A percentile compares a stretch with the other conserved stretches of the same genome.
Conservation (phyloP, 495 filamentous ascomycete species). For the Neurospora sp. region DNA sequence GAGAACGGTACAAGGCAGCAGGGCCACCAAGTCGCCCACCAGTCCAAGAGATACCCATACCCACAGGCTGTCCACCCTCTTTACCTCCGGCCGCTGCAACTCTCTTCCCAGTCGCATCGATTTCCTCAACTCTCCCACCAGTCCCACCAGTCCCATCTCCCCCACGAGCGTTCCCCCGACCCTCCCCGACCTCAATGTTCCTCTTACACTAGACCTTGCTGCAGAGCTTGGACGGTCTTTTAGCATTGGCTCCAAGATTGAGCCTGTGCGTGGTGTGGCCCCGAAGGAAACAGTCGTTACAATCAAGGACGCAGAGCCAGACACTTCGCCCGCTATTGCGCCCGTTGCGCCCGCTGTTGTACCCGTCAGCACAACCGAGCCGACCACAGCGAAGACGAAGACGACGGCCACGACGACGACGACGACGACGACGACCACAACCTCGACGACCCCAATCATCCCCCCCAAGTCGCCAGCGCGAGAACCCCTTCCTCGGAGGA, state of each 20-base stretch:
- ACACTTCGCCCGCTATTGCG: constrained; percentile 5
- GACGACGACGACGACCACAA: constrained; percentile 18
- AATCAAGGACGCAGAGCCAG: constrained; percentile 16
- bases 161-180: constrained; percentile 5
- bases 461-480: neutral
- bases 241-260: constrained; percentile 9
- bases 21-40: neutral
- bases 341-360: neutral
- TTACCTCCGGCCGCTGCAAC: constrained; percentile 19
- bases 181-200: constrained; percentile 1
- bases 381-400: neutral
- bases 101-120: constrained; percentile 2
- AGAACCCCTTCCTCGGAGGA: constrained; percentile 12
- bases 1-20: neutral
- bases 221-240: neutral
- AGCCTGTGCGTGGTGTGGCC: neutral
- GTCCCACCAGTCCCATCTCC: constrained; percentile 11
- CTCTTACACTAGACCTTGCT: neutral
- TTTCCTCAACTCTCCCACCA: neutral
- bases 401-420: neutral
- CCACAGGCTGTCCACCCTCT: constrained; percentile 24
- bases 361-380: neutral
- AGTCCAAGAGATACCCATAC: neutral
- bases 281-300: constrained; percentile 5
- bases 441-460: constrained; percentile 13